A percentile compares a stretch with the other conserved stretches of the same genome.
phyloP scores from a whole-genome alignment of 2,329 filamentous ascomycete species.

The Trichoderma sp. region DNA sequence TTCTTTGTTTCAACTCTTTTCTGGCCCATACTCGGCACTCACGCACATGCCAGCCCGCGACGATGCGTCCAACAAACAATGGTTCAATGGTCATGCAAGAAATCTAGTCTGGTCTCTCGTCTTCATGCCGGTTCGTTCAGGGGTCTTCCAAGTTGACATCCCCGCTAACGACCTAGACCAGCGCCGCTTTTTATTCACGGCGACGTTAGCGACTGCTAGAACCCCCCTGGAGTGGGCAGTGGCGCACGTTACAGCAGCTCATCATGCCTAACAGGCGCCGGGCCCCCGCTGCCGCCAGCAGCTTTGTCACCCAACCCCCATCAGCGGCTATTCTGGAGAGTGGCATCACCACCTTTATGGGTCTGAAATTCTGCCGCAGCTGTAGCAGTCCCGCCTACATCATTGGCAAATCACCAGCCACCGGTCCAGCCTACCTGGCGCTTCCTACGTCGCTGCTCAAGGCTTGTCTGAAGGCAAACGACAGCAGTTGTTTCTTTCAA shows the following conservation, averaged over 20 bases:
- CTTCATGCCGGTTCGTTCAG: neutral
- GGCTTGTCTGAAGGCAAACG: neutral
- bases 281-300: neutral
- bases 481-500: neutral
- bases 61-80: neutral
- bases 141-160: neutral
- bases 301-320: constrained; percentile 10
- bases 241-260: neutral
- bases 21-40: neutral
- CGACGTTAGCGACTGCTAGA: neutral
- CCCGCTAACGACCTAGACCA: neutral
- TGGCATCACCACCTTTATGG: constrained; percentile 15
- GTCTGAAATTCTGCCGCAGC: neutral
- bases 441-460: neutral
- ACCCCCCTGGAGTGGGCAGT: neutral
- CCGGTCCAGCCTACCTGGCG: neutral
- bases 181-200: neutral
- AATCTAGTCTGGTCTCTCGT: neutral
- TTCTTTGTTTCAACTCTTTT: neutral
- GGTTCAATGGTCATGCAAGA: neutral
- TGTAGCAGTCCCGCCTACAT: neutral
- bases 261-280: constrained; percentile 8
- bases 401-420: constrained; percentile 11
- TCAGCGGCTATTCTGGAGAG: constrained; percentile 15
- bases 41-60: neutral